phyloP scores from a whole-genome alignment of 2,329 filamentous ascomycete genomes.

The Nakataea oryzae region DNA sequence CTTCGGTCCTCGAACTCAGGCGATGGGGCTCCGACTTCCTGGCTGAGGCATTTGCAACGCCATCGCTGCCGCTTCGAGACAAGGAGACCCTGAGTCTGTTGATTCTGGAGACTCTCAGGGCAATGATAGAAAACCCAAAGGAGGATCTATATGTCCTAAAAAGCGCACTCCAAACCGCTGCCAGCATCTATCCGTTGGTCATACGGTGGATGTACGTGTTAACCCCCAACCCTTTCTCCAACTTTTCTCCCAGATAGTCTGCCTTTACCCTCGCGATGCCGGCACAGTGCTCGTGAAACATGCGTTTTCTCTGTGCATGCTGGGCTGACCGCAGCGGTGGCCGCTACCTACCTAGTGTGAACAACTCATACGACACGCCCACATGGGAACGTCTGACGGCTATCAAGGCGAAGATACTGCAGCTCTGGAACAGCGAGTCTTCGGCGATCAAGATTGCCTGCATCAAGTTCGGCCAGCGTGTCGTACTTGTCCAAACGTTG shows the following conservation, averaged over 20 bases:
- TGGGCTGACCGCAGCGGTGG: not conserved
- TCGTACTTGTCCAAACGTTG: conserved; percentile 86
- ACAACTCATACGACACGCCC: conserved; percentile 69
- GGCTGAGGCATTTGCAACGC: conserved; percentile 89
- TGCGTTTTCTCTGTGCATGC: not conserved
- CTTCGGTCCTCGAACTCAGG: conserved; percentile 67
- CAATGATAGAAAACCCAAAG: conserved; percentile 57
- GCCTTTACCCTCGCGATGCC: conserved; percentile 13
- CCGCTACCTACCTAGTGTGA: conserved; percentile 51
- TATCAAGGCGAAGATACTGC: conserved; percentile 83
- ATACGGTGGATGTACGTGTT: conserved; percentile 86
- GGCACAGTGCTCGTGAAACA: not conserved
- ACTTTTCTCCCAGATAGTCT: conserved; percentile 7
- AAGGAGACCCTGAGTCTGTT: conserved; percentile 72
- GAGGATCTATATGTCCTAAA: conserved; percentile 75
- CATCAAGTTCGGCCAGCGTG: conserved; percentile 92
- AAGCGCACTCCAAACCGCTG: conserved; percentile 76
- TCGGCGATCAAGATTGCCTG: conserved; percentile 81
- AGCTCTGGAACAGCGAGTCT: conserved; percentile 73
- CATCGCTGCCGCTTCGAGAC: conserved; percentile 63
- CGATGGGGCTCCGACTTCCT: conserved; percentile 96
- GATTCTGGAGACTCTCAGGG: conserved; percentile 67
- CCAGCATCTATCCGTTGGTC: conserved; percentile 86
- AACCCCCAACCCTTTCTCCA: conserved; percentile 2
- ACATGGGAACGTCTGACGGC: conserved; percentile 81